Conservation (phyloP, 2,329 filamentous ascomycete genomes). For the Fusarium sp. region DNA sequence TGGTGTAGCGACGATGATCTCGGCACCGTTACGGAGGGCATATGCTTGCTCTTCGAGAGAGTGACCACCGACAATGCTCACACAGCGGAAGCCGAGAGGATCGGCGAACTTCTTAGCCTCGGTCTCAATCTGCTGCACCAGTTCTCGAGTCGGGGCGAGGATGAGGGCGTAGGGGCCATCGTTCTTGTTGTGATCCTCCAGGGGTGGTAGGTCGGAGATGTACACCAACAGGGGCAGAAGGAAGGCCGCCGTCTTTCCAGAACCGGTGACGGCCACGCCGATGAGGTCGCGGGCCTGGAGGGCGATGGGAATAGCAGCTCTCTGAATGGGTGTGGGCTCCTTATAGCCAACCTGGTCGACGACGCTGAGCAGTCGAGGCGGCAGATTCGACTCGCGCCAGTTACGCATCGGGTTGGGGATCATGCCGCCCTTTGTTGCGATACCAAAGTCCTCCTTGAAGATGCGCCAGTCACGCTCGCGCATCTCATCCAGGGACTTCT, state of each 20-base stretch:
- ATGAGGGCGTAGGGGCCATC: slow-evolving; percentile 98
- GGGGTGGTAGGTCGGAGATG: slow-evolving; percentile 87
- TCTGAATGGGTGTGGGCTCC: slow-evolving; percentile 91
- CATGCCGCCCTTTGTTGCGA: slow-evolving; percentile 89
- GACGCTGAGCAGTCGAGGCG: slow-evolving; percentile 81
- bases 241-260: slow-evolving; percentile 97
- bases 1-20: slow-evolving; percentile 98
- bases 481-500: slow-evolving; percentile 94
- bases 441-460: slow-evolving; percentile 99
- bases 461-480: slow-evolving; percentile 98
- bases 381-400: slow-evolving; percentile 88
- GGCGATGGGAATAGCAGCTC: slow-evolving; percentile 95
- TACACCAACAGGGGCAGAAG: slow-evolving; percentile 92
- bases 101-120: slow-evolving; percentile 93
- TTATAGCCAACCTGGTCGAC: slow-evolving; percentile 88
- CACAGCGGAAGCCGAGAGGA: slow-evolving; percentile 92
- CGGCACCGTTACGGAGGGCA: slow-evolving; percentile 89
- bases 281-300: slow-evolving; percentile 95
- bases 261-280: slow-evolving; percentile 97
- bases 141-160: slow-evolving; percentile 93
- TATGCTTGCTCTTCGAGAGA: slow-evolving; percentile 93
- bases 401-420: slow-evolving; percentile 97
- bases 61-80: slow-evolving; percentile 98
- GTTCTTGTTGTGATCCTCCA: slow-evolving; percentile 88
- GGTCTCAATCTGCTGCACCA: slow-evolving; percentile 96